Conservation (phyloP, 495 filamentous ascomycete species). For the Pyrenopolyporus hunteri region DNA sequence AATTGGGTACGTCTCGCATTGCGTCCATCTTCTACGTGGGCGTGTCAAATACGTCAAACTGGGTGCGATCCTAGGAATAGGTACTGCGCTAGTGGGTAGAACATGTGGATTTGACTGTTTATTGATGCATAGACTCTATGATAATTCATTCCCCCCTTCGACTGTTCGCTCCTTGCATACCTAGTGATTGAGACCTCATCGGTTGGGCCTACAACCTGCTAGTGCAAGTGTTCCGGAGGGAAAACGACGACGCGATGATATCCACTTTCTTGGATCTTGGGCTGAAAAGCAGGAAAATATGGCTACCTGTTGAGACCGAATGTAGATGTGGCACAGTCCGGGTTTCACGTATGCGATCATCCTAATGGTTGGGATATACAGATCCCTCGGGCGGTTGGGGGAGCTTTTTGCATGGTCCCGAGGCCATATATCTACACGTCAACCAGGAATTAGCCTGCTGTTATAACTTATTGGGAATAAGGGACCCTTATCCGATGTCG, state of each 20-base stretch:
- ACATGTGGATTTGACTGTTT: too few species aligned
- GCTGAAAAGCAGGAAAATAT: not conserved
- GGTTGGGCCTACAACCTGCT: not conserved
- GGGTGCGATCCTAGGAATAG: too few species aligned
- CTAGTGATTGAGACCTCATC: too few species aligned
- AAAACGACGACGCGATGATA: not conserved
- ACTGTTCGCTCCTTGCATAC: too few species aligned
- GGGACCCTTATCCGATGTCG: not conserved
- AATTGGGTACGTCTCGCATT: too few species aligned
- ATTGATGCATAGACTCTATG: too few species aligned
- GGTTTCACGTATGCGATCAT: not conserved
- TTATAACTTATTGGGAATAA: not conserved
- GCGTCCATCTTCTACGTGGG: too few species aligned
- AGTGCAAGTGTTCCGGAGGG: not conserved
- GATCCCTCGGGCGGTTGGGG: conserved; percentile 91
- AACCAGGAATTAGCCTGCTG: conserved; percentile 29
- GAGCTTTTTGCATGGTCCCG: conserved; percentile 90
- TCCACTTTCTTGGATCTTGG: not conserved
- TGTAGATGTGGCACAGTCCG: not conserved
- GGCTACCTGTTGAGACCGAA: not conserved
- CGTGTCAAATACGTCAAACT: too few species aligned
- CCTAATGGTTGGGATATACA: conserved; percentile 59
- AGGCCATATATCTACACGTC: conserved; percentile 85
- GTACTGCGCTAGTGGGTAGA: too few species aligned
- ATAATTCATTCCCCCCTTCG: too few species aligned